A percentile compares a stretch with the other conserved stretches of the same genome.
Evolutionary conservation across 495 filamentous ascomycete genomes (phyloP).

Genomic region (Chaetomium cochliodes): DNA sequence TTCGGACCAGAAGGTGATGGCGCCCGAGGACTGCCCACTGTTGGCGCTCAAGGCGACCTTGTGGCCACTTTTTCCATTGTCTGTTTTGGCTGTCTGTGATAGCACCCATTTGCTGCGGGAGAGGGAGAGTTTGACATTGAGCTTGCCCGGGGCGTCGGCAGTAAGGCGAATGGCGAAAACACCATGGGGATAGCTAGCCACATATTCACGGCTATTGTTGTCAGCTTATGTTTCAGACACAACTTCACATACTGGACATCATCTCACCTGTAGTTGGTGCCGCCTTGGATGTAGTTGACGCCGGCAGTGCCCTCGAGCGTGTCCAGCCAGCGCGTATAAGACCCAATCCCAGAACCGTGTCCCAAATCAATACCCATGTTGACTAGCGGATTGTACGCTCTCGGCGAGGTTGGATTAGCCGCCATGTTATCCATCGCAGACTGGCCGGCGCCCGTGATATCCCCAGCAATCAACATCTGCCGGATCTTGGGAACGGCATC

Average conservation of each 20-base stretch:
- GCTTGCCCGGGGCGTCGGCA: not conserved
- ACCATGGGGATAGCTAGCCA: constrained; percentile 1
- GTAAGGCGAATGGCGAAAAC: not conserved
- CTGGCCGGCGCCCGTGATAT: constrained; percentile 4
- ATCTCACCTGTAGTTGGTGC: constrained; percentile 4
- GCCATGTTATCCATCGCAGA: constrained; percentile 2
- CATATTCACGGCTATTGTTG: constrained; percentile 3
- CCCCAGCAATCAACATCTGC: not conserved
- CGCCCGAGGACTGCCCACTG: not conserved
- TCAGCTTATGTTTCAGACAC: not conserved
- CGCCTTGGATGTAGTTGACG: not conserved
- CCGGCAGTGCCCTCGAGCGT: not conserved
- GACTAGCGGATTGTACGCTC: not conserved
- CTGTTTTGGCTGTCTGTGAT: not conserved
- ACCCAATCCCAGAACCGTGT: not conserved
- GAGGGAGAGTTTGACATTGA: not conserved
- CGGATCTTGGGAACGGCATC: not conserved
- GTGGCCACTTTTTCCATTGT: not conserved
- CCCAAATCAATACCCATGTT: not conserved
- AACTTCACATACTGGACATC: not conserved
- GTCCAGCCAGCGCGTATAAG: constrained; percentile 5
- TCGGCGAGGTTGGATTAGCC: constrained; percentile 3
- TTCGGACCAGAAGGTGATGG: constrained; percentile 5
- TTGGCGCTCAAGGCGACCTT: not conserved
- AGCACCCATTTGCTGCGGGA: constrained; percentile 1